Evolutionary conservation across 495 filamentous ascomycete genomes (phyloP), one percentile per base, ranked within the genome.

Genomic region (Hypoxylon crocopeplum): DNA sequence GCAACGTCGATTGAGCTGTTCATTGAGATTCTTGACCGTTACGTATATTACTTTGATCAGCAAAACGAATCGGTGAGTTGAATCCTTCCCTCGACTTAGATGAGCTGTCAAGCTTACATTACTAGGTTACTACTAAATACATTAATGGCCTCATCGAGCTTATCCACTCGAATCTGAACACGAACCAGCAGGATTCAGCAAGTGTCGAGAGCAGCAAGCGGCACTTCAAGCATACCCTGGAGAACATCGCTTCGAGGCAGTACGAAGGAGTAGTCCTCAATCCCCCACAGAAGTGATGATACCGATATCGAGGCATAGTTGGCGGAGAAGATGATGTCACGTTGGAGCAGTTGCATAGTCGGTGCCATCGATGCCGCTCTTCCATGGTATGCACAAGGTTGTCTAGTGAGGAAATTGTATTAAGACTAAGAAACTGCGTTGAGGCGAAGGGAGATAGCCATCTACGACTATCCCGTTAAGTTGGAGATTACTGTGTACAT

Each of bases 31-130:
- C 77, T 98, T 55, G 97, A 98, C 69, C 85, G 94, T 70, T 98
- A 98, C 75, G 94, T 98, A 45, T 98, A 98, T 72, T 98, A 97
- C 74, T 98, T 97, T 75, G 94, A 98, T 74, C 92, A 98, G 67
- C 92, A 96, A 75, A 98, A 98, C 74, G 94, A 98, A 75, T 93
- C 91, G 38, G 93, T 91, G 76, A 74, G 87, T 34, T 72, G 15
- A 8, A 20, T 36, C 27, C 25, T 21, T 20, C 19, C 32, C 16
- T 32, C 2, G 7, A 30, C 13, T 3, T n/a, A 15, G 20, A 21
- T 2, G 17, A 19, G 8, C 7, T 8, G 21, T 15, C 4, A 32
- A 25, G 22, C 30, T 39, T 25, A 38, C 15, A 10, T 10, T 12
- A 34, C 20, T 47, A 92, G 89, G 89, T 98, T 27, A 98, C 94